Evolutionary conservation across 2,329 filamentous ascomycete species (phyloP), one percentile per base, ranked within the genome.

Genomic region (Curvularia eragrostidis): DNA sequence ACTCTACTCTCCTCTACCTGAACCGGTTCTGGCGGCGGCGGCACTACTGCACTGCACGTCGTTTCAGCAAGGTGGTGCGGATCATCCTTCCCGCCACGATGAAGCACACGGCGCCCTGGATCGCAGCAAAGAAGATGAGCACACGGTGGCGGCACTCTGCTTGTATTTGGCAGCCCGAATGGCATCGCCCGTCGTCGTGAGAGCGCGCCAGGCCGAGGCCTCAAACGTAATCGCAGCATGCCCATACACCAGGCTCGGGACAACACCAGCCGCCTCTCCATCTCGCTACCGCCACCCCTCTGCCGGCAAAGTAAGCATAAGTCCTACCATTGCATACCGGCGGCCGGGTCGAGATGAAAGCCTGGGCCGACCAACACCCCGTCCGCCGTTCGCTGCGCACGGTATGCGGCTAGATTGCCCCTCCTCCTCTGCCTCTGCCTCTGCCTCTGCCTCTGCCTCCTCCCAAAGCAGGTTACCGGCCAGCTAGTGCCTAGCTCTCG

Each of bases 251-350:
- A 15, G 21, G 32, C 48, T 61, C 61, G 59, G 59, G 54, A 36
- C 32, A 62, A 10, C 3, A 46, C 38, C 43, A 52, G 48, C 60
- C 43, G n/a, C 26, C 24, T 24, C 46, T 18, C 48, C 12, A 13
- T 32, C 32, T 46, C 43, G 36, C 43, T 52, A 46, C 53, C 53
- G 48, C 26, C 38, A 49, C 32, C 48, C 7, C 56, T 59, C 51
- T 66, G 57, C 62, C 62, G 63, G 58, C 63, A 66, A 48, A 38
- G n/a, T n/a, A n/a, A n/a, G n/a, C n/a, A n/a, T n/a, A n/a, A n/a
- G n/a, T n/a, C n/a, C n/a, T n/a, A n/a, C n/a, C n/a, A n/a, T n/a
- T n/a, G n/a, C 39, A 24, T 24, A 42, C 39, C 51, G 54, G 36
- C 30, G 55, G 43, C 63, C 64, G 64, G 62, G 63, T 64, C 61